Conservation (phyloP, 768 basidiomycete species). For the Termitomyces sp. region DNA sequence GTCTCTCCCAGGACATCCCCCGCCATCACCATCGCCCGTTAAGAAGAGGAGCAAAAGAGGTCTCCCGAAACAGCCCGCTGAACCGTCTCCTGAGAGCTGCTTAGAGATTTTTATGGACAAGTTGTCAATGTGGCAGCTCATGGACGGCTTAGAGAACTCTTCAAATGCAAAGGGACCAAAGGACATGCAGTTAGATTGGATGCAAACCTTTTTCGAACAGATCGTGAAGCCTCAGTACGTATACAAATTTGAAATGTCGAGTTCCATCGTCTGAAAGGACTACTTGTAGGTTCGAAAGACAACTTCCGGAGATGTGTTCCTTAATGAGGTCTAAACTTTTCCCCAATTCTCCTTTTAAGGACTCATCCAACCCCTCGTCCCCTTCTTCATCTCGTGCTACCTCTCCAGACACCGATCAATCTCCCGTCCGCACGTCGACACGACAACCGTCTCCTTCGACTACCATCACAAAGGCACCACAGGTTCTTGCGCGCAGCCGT, state of each 20-base stretch:
- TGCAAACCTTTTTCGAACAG: slow-evolving; percentile 64
- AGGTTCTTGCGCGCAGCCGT: slow-evolving; percentile 33
- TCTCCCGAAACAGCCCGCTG: slow-evolving; percentile 16
- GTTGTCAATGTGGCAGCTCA: slow-evolving; percentile 71
- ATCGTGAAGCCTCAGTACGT: slow-evolving; percentile 61
- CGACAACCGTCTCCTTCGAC: slow-evolving; percentile 18
- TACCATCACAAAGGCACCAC: slow-evolving; percentile 14
- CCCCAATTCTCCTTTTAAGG: slow-evolving; percentile 54
- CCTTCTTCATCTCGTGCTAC: slow-evolving; percentile 25
- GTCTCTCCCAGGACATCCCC: slow-evolving; percentile 46
- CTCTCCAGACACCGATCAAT: slow-evolving; percentile 18
- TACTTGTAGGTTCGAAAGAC: slow-evolving; percentile 44
- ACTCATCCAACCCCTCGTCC: slow-evolving; percentile 41
- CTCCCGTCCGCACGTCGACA: neutral
- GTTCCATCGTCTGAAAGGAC: neutral
- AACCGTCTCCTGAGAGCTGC: slow-evolving; percentile 37
- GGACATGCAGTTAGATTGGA: slow-evolving; percentile 56
- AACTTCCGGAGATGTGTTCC: slow-evolving; percentile 46
- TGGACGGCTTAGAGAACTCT: slow-evolving; percentile 29
- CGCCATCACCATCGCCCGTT: slow-evolving; percentile 20
- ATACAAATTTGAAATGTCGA: neutral
- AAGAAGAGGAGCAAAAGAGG: slow-evolving; percentile 25
- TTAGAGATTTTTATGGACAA: slow-evolving; percentile 77
- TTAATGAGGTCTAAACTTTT: slow-evolving; percentile 66
- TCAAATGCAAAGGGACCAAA: slow-evolving; percentile 13